phyloP scores from a whole-genome alignment of 768 basidiomycete genomes.

The Hericium rajendrae region DNA sequence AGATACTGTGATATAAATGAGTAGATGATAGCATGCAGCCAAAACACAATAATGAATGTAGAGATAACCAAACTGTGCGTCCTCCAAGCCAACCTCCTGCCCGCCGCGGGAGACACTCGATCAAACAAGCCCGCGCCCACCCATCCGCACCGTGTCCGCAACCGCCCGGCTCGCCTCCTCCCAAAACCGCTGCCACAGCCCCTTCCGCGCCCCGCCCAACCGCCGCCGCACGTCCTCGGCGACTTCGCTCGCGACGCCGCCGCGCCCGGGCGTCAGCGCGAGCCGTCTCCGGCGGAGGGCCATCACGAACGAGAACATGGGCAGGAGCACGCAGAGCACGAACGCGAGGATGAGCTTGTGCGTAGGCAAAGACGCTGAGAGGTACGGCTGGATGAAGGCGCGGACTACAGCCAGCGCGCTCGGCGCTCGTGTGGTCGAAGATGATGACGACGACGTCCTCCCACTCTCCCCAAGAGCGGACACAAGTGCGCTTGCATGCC shows the following conservation, averaged over 20 bases:
- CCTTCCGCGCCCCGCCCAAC: conserved; percentile 4
- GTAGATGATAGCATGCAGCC: too few relatives aligned
- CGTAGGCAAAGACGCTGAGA: background rate
- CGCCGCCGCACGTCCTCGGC: conserved; percentile 12
- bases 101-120: background rate
- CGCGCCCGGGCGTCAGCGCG: background rate
- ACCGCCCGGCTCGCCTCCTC: conserved; percentile 10
- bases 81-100: too few relatives aligned
- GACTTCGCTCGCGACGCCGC: background rate
- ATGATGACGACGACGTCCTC: background rate
- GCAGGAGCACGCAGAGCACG: conserved; percentile 9
- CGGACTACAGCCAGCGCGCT: conserved; percentile 1
- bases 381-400: conserved; percentile 4
- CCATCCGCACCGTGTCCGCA: conserved; percentile 12
- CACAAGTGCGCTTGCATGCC: background rate
- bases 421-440: background rate
- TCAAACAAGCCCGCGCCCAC: conserved; percentile 13
- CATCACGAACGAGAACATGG: conserved; percentile 7
- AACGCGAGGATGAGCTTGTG: conserved; percentile 2
- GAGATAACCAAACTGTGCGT: too few relatives aligned
- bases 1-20: too few relatives aligned
- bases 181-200: conserved; percentile 6
- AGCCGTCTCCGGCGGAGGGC: conserved; percentile 3
- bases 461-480: background rate
- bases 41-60: too few relatives aligned